Conservation (phyloP, 2,329 filamentous ascomycete genomes). For the Pezicula neosporulosa region DNA sequence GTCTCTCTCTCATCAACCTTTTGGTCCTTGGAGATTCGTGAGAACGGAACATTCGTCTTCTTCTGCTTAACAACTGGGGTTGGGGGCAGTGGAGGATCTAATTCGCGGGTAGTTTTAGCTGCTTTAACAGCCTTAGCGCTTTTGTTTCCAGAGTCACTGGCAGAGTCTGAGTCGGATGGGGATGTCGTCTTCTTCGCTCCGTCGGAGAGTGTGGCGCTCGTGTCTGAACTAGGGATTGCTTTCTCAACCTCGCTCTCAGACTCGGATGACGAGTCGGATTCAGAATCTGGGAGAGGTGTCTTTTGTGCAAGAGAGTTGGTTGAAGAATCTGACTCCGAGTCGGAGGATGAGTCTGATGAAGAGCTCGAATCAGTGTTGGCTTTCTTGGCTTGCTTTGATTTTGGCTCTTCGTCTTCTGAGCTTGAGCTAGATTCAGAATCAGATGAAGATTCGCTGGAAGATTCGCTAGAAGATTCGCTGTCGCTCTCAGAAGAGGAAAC, state of each 20-base stretch:
- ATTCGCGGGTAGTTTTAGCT: conserved; percentile 26
- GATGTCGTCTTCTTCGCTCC: conserved; percentile 19
- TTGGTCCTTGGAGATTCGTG: conserved; percentile 67
- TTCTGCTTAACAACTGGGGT: conserved; percentile 34
- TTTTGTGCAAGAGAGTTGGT: conserved; percentile 24
- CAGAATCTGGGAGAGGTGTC: conserved; percentile 22
- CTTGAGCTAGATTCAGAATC: conserved; percentile 25
- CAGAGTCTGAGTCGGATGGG: conserved; percentile 18
- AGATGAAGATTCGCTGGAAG: conserved; percentile 17
- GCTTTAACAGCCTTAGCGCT: conserved; percentile 22
- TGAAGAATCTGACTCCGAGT: conserved; percentile 22
- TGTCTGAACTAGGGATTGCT: conserved; percentile 32
- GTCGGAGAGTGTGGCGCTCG: conserved; percentile 29
- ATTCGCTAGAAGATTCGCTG: conserved; percentile 4
- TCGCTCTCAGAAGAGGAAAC: conserved; percentile 18
- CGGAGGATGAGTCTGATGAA: conserved; percentile 27
- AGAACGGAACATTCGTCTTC: conserved; percentile 68
- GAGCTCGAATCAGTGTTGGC: conserved; percentile 31
- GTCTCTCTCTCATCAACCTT: conserved; percentile 62
- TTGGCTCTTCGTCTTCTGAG: conserved; percentile 38
- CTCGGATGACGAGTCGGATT: conserved; percentile 30
- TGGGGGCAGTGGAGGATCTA: conserved; percentile 30
- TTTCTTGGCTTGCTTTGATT: conserved; percentile 40
- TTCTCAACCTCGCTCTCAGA: conserved; percentile 39
- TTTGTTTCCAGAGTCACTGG: conserved; percentile 18